A percentile compares a stretch with the other conserved stretches of the same genome.
Conservation (phyloP, 495 filamentous ascomycete species). For the Aspergillus saccharolyticus region DNA sequence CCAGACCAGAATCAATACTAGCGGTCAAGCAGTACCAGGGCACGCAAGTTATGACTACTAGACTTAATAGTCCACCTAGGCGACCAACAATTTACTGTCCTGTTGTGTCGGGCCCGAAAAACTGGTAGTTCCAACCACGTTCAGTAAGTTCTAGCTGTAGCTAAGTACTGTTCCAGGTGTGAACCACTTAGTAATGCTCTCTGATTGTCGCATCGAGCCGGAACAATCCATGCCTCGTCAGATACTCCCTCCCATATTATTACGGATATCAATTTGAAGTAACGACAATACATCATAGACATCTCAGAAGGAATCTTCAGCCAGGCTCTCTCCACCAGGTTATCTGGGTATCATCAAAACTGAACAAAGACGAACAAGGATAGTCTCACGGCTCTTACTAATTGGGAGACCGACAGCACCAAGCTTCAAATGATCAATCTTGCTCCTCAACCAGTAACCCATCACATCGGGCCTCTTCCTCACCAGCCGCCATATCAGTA, state of each 20-base stretch:
- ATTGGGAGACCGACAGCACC: too few relatives aligned
- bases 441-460: neutral
- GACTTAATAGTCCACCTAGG: too few relatives aligned
- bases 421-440: neutral
- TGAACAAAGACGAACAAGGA: neutral
- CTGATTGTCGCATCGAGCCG: neutral
- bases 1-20: neutral
- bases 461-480: neutral
- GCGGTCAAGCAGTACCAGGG: neutral
- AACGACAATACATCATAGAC: too few relatives aligned
- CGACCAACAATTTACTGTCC: neutral
- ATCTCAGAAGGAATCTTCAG: too few relatives aligned
- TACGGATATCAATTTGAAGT: too few relatives aligned
- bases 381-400: too few relatives aligned
- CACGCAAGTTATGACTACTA: neutral
- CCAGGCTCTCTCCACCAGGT: too few relatives aligned
- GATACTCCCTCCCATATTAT: neutral
- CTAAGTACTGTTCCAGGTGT: neutral
- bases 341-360: neutral
- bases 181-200: too few relatives aligned
- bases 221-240: neutral
- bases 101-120: neutral
- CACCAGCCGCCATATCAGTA: constrained; percentile 15
- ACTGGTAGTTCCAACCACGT: neutral
- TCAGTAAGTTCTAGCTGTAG: neutral